Conservation (phyloP, 208 protist genomes). For the Novymonas esmeraldas region DNA sequence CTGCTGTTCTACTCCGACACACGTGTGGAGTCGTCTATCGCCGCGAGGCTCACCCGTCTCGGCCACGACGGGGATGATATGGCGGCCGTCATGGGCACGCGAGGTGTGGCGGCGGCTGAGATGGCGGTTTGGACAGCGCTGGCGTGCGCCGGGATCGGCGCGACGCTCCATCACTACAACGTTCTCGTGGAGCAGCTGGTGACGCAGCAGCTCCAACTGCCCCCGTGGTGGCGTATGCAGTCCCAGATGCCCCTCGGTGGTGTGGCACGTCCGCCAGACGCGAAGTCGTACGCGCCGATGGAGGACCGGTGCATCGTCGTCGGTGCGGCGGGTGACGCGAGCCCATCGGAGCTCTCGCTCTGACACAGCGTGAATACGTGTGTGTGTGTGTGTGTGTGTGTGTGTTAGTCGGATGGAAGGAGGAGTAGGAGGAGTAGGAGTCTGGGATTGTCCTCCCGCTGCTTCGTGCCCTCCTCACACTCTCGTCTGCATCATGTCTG, state of each 20-base stretch:
- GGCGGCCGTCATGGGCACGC: conserved; percentile 33
- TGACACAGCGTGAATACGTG: too few relatives aligned
- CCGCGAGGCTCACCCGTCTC: too few relatives aligned
- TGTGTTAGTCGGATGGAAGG: too few relatives aligned
- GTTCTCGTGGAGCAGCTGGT: conserved; percentile 31
- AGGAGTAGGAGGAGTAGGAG: too few relatives aligned
- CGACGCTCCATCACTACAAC: conserved; percentile 45
- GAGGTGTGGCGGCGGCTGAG: conserved; percentile 40
- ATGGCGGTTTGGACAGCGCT: conserved; percentile 56
- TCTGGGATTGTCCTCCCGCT: too few relatives aligned
- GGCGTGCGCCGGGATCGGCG: conserved; percentile 32
- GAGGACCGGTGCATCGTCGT: conserved; percentile 36
- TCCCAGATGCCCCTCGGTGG: conserved; percentile 50
- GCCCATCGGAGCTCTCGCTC: too few relatives aligned
- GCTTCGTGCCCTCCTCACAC: too few relatives aligned
- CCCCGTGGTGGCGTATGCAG: conserved; percentile 34
- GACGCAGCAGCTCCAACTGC: conserved; percentile 22
- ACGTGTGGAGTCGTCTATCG: too few relatives aligned
- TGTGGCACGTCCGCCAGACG: conserved; percentile 26
- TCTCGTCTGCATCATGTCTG: too few relatives aligned
- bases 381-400: too few relatives aligned
- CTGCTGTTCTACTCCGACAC: conserved; percentile 51
- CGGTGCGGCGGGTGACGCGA: too few relatives aligned
- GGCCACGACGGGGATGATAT: conserved; percentile 19
- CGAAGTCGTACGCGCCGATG: conserved; percentile 34